Evolutionary conservation across 208 protist species (phyloP).

Genomic region (Eutreptiella sp.): DNA sequence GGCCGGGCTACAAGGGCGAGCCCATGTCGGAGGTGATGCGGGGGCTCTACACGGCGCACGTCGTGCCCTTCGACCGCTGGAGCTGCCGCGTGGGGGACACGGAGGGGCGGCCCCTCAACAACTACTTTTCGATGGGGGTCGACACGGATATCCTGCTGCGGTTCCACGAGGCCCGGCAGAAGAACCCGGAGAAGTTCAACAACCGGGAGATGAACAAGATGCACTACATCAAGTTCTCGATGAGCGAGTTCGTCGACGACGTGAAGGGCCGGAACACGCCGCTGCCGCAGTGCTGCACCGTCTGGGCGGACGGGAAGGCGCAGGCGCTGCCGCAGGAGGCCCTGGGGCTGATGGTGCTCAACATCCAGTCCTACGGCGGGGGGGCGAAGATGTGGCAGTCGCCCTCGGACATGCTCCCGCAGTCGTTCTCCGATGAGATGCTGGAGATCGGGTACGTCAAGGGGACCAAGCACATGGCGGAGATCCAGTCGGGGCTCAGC

Average conservation of each 20-base stretch:
- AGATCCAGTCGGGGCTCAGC: conserved; percentile 3
- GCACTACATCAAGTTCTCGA: conserved; percentile 33
- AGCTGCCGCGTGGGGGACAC: background rate
- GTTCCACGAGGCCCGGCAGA: conserved; percentile 44
- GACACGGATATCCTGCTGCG: conserved; percentile 41
- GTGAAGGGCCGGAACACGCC: too few relatives aligned
- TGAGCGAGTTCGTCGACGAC: conserved; percentile 4
- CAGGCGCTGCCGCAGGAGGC: background rate
- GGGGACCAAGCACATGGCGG: conserved; percentile 24
- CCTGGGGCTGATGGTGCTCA: conserved; percentile 22
- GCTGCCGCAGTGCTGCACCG: background rate
- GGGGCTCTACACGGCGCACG: conserved; percentile 10
- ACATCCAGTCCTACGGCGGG: conserved; percentile 29
- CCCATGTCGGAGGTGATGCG: conserved; percentile 32
- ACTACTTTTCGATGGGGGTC: conserved; percentile 50
- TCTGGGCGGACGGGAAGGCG: conserved; percentile 16
- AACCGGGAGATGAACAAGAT: conserved; percentile 45
- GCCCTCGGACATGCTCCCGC: background rate
- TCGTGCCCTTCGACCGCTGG: conserved; percentile 39
- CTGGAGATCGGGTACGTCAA: conserved; percentile 22
- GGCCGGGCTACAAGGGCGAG: conserved; percentile 42
- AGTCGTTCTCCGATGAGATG: conserved; percentile 4
- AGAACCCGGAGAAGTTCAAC: conserved; percentile 41
- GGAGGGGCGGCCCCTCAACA: conserved; percentile 34
- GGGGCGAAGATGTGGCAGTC: conserved; percentile 12